Evolutionary conservation across 176 grass and related monocot genomes (phyloP), one percentile per base, ranked within the genome.

Genomic region (Carex myosuroides): DNA sequence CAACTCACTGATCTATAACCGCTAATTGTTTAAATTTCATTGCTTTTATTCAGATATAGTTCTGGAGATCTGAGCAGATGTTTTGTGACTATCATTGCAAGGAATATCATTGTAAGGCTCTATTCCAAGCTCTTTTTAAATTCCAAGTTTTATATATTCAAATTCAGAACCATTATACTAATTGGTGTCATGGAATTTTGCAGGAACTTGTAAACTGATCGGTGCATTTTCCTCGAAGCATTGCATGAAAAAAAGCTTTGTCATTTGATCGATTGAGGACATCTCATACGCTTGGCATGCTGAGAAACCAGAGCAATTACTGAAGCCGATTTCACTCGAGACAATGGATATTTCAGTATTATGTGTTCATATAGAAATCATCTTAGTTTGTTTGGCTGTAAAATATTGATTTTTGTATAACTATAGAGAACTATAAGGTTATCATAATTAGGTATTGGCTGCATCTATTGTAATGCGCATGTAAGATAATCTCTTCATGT

Each of bases 51-150:
- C 81, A 94, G 94, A 85, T 68, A 97, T 97, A 83, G 94, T 97
- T 85, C 79, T 97, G 29, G 94, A 97, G 77, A 97, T 97, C 84
- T 94, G 75, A 90, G 55, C n/a, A 62, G 18, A 74, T 2, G 46
- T 48, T 59, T 53, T 62, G 80, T 61, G 74, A 83, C 67, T 60
- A 55, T 29, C 37, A 79, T 79, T 71, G 72, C 44, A 13, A 72
- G 11, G 74, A 83, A 73, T 60, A 55, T 29, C 48, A 79, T 79
- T 71, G 72, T 54, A 13, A 72, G 11, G 87, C 17, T 35, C 68
- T 2, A 0, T 70, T 35, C 30, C 82, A 41, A 71, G 68, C 17
- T 46, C 68, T 46, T 21, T 64, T 8, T n/a, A 71, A 46, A 21
- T 42, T 71, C 68, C 18, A 44, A 46, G 39, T 71, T 46, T 20